Evolutionary conservation across 306 rosid species (phyloP).

Genomic region (Ammopiptanthus mongolicus): DNA sequence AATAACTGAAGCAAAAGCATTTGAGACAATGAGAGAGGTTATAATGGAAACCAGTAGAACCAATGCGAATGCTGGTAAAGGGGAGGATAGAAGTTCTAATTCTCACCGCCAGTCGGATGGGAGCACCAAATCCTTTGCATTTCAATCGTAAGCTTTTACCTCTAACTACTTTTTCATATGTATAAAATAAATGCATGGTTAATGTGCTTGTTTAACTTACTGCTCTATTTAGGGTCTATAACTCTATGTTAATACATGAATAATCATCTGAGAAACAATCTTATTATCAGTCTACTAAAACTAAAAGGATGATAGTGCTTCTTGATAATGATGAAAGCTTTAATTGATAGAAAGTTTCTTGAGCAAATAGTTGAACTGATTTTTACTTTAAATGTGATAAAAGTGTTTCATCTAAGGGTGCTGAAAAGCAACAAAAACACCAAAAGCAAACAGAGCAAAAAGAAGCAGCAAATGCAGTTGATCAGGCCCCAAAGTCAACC

Average conservation of each 20-base stretch:
- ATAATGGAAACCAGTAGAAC: conserved; percentile 45
- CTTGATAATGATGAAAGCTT: background rate
- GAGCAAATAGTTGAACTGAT: conserved; percentile 7
- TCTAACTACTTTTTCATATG: background rate
- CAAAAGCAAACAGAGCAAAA: background rate
- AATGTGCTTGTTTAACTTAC: background rate
- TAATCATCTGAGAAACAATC: background rate
- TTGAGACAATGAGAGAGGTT: conserved; percentile 74
- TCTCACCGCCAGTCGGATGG: conserved; percentile 28
- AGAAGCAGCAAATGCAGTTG: conserved; percentile 18
- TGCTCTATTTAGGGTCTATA: background rate
- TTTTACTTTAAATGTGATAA: conserved; percentile 11
- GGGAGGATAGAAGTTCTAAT: background rate
- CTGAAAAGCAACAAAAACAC: conserved; percentile 17
- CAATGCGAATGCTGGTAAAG: conserved; percentile 11
- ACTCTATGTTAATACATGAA: background rate
- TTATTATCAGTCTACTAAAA: background rate
- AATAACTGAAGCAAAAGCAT: conserved; percentile 56
- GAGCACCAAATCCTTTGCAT: conserved; percentile 60
- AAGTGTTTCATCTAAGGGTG: conserved; percentile 26
- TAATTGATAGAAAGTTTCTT: background rate
- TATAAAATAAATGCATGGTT: background rate
- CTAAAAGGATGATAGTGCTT: background rate
- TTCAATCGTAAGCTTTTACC: conserved; percentile 51
- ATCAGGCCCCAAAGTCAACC: conserved; percentile 14